phyloP scores from a whole-genome alignment of 2,329 filamentous ascomycete genomes.

The Spiromastix sp. region DNA sequence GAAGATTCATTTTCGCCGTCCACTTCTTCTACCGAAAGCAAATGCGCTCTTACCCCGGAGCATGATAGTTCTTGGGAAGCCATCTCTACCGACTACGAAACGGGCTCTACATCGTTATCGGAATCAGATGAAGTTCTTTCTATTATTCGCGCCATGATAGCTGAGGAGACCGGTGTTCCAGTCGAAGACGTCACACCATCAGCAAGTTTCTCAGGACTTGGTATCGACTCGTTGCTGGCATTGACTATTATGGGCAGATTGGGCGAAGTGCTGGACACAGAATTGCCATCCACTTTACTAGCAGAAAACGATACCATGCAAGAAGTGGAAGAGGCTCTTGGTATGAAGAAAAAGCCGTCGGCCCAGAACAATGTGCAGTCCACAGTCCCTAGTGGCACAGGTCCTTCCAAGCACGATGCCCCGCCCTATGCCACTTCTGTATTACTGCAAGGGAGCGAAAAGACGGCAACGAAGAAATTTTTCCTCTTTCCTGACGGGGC shows the following conservation, averaged over 20 bases:
- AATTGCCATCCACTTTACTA: slow-evolving; percentile 22
- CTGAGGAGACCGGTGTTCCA: slow-evolving; percentile 10
- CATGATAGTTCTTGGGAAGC: not conserved
- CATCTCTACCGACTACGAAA: not conserved
- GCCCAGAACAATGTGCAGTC: not conserved
- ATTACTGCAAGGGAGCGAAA: slow-evolving; percentile 38
- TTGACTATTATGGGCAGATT: slow-evolving; percentile 5
- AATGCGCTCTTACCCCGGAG: not conserved
- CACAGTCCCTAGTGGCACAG: not conserved
- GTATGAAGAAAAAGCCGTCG: not conserved
- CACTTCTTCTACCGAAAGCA: not conserved
- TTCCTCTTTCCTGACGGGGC: slow-evolving; percentile 41
- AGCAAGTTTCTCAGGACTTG: slow-evolving; percentile 6
- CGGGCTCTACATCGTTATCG: not conserved
- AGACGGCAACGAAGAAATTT: slow-evolving; percentile 17
- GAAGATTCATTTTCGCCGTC: not conserved
- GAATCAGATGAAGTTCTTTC: not conserved
- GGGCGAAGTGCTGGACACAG: slow-evolving; percentile 21
- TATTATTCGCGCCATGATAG: slow-evolving; percentile 4
- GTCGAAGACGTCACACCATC: slow-evolving; percentile 6
- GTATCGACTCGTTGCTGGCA: slow-evolving; percentile 10
- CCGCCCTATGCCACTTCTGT: slow-evolving; percentile 20
- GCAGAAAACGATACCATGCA: slow-evolving; percentile 1
- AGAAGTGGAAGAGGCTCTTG: slow-evolving; percentile 2
- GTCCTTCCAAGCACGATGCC: not conserved